Conservation (phyloP, 1,139 yeast species). For the Taiozyma sp. region DNA sequence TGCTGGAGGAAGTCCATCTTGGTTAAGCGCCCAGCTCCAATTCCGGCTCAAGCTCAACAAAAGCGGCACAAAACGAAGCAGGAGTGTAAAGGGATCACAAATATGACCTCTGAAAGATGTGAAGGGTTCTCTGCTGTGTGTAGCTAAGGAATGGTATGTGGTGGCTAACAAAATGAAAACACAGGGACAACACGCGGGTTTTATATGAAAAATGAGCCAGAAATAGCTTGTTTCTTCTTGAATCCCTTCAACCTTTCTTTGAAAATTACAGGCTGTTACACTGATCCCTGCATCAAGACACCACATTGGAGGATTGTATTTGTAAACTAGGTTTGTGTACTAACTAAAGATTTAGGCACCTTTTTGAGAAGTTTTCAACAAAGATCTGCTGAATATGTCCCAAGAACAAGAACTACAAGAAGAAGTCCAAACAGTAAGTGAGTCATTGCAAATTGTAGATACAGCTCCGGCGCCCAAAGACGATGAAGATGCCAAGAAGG, state of each 20-base stretch:
- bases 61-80: not conserved
- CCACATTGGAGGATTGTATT: not conserved
- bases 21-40: conserved; percentile 1
- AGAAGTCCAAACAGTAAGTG: not conserved
- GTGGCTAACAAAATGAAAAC: not conserved
- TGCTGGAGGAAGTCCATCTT: conserved; percentile 12
- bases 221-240: too few species aligned
- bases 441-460: not conserved
- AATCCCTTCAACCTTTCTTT: not conserved
- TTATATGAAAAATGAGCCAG: not conserved
- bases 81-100: not conserved
- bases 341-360: not conserved
- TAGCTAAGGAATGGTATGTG: not conserved
- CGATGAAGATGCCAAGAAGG: not conserved
- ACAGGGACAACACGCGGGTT: not conserved
- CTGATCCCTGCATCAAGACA: not conserved
- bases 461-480: not conserved
- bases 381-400: not conserved
- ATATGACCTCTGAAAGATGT: not conserved
- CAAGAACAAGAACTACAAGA: not conserved
- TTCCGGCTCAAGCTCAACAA: not conserved
- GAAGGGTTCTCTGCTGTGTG: not conserved
- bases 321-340: not conserved
- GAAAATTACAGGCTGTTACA: not conserved
- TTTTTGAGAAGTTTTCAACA: not conserved